Conservation (phyloP, 2,329 filamentous ascomycete species). For the Pestalotiopsis sp. region DNA sequence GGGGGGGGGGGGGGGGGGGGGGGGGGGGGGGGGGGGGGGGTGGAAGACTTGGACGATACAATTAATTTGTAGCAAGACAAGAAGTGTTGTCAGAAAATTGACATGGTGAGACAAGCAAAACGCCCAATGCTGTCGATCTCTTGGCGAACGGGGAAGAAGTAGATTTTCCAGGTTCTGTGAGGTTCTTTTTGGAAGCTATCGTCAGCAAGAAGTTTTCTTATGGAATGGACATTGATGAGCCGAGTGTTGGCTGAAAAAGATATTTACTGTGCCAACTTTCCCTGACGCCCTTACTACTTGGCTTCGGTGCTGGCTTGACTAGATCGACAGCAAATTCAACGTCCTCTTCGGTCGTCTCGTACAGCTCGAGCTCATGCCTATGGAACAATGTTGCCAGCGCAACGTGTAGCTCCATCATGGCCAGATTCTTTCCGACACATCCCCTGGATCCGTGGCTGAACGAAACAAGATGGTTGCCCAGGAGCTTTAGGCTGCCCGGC, state of each 20-base stretch:
- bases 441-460: constrained; percentile 34
- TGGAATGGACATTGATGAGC: too few species aligned
- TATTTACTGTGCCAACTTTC: neutral
- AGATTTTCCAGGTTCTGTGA: too few species aligned
- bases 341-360: constrained; percentile 22
- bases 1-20: too few species aligned
- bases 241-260: neutral
- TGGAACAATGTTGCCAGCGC: constrained; percentile 43
- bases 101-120: too few species aligned
- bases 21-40: too few species aligned
- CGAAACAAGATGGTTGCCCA: constrained; percentile 21
- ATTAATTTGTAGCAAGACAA: neutral
- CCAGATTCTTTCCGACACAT: constrained; percentile 36
- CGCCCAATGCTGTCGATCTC: too few species aligned
- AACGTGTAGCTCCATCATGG: constrained; percentile 33
- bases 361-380: constrained; percentile 38
- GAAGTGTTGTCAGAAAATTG: neutral
- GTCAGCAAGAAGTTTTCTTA: too few species aligned
- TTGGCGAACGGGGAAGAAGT: too few species aligned
- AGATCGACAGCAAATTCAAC: constrained; percentile 18
- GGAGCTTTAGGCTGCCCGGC: constrained; percentile 12
- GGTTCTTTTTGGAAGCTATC: too few species aligned
- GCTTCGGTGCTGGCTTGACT: constrained; percentile 8
- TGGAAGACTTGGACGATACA: neutral
- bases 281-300: constrained; percentile 15